Percentiles rank a stretch among this genome's conserved stretches.
phyloP scores from a whole-genome alignment of 2,329 filamentous ascomycete species.

The Mycosphaerella sp. region DNA sequence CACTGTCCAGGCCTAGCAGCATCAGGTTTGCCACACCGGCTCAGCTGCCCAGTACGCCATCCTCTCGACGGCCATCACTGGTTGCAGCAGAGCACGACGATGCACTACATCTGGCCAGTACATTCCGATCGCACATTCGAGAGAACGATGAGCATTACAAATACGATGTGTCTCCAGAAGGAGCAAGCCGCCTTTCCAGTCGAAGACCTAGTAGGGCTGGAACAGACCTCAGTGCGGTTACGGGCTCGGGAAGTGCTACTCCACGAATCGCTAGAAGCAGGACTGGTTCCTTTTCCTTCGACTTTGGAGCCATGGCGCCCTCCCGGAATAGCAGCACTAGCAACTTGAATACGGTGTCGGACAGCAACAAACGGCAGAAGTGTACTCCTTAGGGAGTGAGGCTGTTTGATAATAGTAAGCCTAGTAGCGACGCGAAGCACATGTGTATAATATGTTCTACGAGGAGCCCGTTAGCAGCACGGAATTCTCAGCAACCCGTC shows the following conservation, averaged over 20 bases:
- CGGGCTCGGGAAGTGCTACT: neutral
- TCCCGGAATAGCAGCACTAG: constrained; percentile 9
- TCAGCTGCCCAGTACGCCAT: neutral
- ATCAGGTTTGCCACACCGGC: neutral
- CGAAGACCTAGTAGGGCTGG: constrained; percentile 3
- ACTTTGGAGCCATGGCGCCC: neutral
- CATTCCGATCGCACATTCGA: neutral
- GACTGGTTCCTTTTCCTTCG: constrained; percentile 1
- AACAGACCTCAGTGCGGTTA: neutral
- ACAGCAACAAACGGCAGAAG: neutral
- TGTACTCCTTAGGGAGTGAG: neutral
- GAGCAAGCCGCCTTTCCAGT: constrained; percentile 10
- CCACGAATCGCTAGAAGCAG: neutral
- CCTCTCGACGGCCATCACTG: neutral
- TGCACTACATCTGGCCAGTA: neutral
- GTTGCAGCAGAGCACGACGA: constrained; percentile 3
- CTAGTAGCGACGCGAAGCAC: no score
- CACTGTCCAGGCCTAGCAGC: constrained; percentile 4
- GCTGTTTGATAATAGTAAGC: no score
- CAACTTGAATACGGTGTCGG: constrained; percentile 4
- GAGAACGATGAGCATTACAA: neutral
- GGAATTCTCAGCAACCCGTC: no score
- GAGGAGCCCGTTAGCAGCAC: no score
- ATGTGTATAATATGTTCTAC: no score
- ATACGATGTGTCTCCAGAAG: constrained; percentile 2